phyloP scores from a whole-genome alignment of 495 filamentous ascomycete species.

The Hyphodiscus hymeniophilus region DNA sequence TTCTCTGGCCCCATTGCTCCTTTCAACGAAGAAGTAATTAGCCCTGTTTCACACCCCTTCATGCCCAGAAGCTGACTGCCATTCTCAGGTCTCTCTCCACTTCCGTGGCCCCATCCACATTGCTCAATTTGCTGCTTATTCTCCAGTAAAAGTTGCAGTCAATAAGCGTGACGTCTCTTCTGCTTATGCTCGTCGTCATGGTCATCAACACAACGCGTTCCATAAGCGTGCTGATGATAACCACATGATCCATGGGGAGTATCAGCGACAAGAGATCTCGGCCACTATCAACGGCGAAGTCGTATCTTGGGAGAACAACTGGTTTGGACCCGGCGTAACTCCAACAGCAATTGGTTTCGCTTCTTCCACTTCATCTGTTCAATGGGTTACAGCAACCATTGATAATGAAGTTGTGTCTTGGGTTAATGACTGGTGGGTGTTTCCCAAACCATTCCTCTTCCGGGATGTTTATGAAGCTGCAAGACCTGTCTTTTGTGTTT shows the following conservation, averaged over 20 bases:
- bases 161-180: constrained; percentile 25
- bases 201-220: constrained; percentile 28
- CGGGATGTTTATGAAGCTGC: constrained; percentile 48
- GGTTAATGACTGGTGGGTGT: too few species aligned
- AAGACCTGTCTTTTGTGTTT: constrained; percentile 6
- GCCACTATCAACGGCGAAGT: constrained; percentile 57
- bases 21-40: constrained; percentile 53
- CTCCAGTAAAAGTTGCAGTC: constrained; percentile 29
- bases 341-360: background rate
- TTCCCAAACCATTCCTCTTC: too few species aligned
- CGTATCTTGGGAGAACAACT: constrained; percentile 59
- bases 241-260: constrained; percentile 6
- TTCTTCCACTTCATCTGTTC: constrained; percentile 8
- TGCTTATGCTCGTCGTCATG: constrained; percentile 27
- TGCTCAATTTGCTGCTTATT: constrained; percentile 57
- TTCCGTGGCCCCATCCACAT: constrained; percentile 59
- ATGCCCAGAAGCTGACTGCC: background rate
- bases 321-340: constrained; percentile 25
- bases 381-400: constrained; percentile 50
- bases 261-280: constrained; percentile 34
- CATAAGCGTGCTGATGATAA: constrained; percentile 29
- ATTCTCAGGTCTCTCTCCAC: constrained; percentile 53
- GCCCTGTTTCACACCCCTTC: background rate
- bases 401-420: constrained; percentile 53
- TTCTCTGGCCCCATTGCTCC: constrained; percentile 55